Evolutionary conservation across 768 basidiomycete species (phyloP).

Genomic region (Daedaleopsis nitida): DNA sequence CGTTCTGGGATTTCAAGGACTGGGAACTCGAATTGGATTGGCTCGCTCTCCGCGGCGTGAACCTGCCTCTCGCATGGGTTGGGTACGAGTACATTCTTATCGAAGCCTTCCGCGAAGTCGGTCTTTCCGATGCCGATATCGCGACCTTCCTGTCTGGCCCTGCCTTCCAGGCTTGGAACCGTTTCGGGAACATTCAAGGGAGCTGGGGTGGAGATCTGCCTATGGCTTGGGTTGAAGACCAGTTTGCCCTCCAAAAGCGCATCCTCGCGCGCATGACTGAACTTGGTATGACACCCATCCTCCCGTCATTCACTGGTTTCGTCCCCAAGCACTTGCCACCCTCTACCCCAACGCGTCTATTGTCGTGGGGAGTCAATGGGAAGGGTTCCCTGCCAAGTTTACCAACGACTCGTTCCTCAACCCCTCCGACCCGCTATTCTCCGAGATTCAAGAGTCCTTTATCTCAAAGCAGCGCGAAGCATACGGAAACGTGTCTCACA

Average conservation of each 20-base stretch:
- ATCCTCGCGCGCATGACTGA: slow-evolving; percentile 41
- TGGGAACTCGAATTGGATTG: slow-evolving; percentile 44
- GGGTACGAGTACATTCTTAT: slow-evolving; percentile 42
- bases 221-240: slow-evolving; percentile 40
- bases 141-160: slow-evolving; percentile 38
- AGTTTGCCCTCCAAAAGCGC: slow-evolving; percentile 39
- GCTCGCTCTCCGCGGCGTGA: slow-evolving; percentile 43
- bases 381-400: slow-evolving; percentile 33
- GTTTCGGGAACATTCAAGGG: slow-evolving; percentile 46
- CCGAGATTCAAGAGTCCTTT: slow-evolving; percentile 39
- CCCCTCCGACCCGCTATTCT: slow-evolving; percentile 41
- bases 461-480: slow-evolving; percentile 40
- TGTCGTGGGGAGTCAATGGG: slow-evolving; percentile 38
- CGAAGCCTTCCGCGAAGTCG: slow-evolving; percentile 40
- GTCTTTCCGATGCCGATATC: slow-evolving; percentile 39
- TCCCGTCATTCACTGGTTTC: slow-evolving; percentile 46
- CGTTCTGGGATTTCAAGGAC: slow-evolving; percentile 42
- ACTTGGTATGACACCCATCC: slow-evolving; percentile 45
- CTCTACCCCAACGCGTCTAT: slow-evolving; percentile 39
- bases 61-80: slow-evolving; percentile 44
- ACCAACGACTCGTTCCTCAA: slow-evolving; percentile 44
- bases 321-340: slow-evolving; percentile 36
- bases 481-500: slow-evolving; percentile 41
- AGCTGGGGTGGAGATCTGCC: slow-evolving; percentile 41
- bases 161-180: slow-evolving; percentile 44